Base-by-base conservation (phyloP, 108 stramenopile genomes). In the Aurantiochytrium sp. region DNA sequence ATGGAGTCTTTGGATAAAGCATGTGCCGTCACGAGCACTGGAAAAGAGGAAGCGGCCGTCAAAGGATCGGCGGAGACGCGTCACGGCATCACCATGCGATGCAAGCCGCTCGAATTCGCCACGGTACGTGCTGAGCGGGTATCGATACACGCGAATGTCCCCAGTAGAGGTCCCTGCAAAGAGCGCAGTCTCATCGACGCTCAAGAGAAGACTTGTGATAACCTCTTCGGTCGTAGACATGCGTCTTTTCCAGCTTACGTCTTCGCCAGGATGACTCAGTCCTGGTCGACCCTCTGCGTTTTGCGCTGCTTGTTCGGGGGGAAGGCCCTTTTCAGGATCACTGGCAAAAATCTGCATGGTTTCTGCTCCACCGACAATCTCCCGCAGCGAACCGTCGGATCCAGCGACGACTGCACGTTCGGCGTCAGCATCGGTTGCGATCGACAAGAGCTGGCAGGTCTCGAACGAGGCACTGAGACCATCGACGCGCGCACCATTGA, bases 141-240 rank as follows among this genome's bases (percentile, higher is more conserved):
- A 90, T 25, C 49, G 29, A 87, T 90, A 91, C 28, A 55, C 19
- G 23, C 87, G 58, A 51, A 91, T 72, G 35, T 58, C 60, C 43
- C 91, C 91, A 10, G 51, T 43, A 5, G 87, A 44, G 23, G 90
- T 90, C 18, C 91, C 91, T 5, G 87, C 90, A 29, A 90, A 88
- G 28, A 91, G 72, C 60, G 44, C 42, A 53, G 59, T 90, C 59
- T 90, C 76, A 42, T 88, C 57, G 21, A 23, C 25, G 51, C 72
- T 44, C 59, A 91, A 58, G 35, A 51, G 35, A 5, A 91, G 72
- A 58, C 64, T 42, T 12, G 91, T 91, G 59, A 90, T 88, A 60
- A 43, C 29, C 58, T 83, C 64, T 58, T 44, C 72, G 4, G 12
- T 18, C 29, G 29, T 73, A 45, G 58, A 35, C 44, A 43, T 44